Evolutionary conservation across 2,329 filamentous ascomycete species (phyloP).

Genomic region (Trichophyton verrucosum): DNA sequence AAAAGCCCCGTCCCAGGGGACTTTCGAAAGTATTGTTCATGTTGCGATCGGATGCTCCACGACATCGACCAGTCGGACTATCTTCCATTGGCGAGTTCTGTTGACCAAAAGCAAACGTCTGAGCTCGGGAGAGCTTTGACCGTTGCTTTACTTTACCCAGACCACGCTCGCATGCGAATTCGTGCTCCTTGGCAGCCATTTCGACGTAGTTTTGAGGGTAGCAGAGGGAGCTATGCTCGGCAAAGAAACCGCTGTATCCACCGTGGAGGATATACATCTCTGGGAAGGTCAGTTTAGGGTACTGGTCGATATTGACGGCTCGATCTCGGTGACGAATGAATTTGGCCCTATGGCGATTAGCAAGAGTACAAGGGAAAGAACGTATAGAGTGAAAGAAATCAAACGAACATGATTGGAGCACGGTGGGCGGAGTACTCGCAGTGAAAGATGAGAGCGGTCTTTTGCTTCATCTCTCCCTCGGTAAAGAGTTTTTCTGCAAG

Average conservation of each 20-base stretch:
- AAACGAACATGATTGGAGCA: slow-evolving; percentile 68
- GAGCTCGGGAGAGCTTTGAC: slow-evolving; percentile 71
- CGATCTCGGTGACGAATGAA: slow-evolving; percentile 85
- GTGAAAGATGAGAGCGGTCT: slow-evolving; percentile 80
- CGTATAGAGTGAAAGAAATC: not conserved
- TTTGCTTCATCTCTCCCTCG: slow-evolving; percentile 47
- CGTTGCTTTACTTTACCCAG: slow-evolving; percentile 85
- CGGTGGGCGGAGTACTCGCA: slow-evolving; percentile 98
- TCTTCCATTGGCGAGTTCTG: slow-evolving; percentile 49
- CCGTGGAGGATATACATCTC: slow-evolving; percentile 96
- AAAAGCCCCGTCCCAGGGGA: slow-evolving; percentile 25
- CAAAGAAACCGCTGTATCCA: slow-evolving; percentile 89
- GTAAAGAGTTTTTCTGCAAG: slow-evolving; percentile 69
- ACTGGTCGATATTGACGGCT: slow-evolving; percentile 68
- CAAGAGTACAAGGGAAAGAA: not conserved
- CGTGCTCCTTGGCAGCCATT: slow-evolving; percentile 88
- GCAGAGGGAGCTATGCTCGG: slow-evolving; percentile 64
- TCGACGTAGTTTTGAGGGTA: slow-evolving; percentile 92
- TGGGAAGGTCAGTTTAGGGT: slow-evolving; percentile 83
- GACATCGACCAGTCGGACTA: slow-evolving; percentile 45
- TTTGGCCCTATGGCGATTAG: slow-evolving; percentile 48
- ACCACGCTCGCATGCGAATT: slow-evolving; percentile 84
- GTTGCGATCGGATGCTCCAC: slow-evolving; percentile 23
- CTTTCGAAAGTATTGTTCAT: slow-evolving; percentile 23
- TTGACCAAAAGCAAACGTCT: slow-evolving; percentile 91